Percentiles rank a stretch among this genome's conserved stretches.
Conservation (phyloP, 73 alveolate species). For the Uronychia binucleata region DNA sequence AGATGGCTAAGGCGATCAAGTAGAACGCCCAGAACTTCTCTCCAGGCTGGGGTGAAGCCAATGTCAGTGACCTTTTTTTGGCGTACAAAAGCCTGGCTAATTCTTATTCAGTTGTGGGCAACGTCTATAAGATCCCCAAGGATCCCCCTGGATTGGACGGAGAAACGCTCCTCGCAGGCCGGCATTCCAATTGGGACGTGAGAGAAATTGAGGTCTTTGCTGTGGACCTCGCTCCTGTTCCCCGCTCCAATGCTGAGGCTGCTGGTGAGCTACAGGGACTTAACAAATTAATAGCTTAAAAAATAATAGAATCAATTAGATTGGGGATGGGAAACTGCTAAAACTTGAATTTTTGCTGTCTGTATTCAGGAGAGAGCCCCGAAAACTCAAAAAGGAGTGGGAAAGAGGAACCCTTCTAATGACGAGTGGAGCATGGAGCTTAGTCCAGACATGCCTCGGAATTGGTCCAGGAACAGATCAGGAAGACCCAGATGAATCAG, state of each 20-base stretch:
- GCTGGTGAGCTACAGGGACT: neutral
- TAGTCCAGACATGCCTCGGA: no score
- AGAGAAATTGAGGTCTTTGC: conserved; percentile 82
- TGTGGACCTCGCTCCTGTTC: neutral
- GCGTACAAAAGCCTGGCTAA: conserved; percentile 77
- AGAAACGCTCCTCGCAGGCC: conserved; percentile 83
- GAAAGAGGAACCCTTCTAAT: no score
- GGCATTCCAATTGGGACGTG: conserved; percentile 78
- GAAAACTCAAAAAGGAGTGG: no score
- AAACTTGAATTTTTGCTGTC: no score
- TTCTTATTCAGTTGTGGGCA: conserved; percentile 80
- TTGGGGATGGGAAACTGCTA: no score
- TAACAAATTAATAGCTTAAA: no score
- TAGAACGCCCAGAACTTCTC: conserved; percentile 78
- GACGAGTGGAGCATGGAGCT: no score
- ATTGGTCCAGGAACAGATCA: no score
- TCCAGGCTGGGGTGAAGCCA: conserved; percentile 93
- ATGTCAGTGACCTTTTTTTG: conserved; percentile 81
- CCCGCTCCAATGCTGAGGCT: neutral
- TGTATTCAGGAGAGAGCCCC: no score
- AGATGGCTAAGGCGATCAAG: conserved; percentile 78
- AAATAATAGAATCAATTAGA: no score
- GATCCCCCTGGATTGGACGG: conserved; percentile 54
- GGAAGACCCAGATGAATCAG: no score
- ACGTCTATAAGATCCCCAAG: conserved; percentile 81